Evolutionary conservation across 2,329 filamentous ascomycete genomes (phyloP).

Genomic region (Ophiostoma tasmaniense): DNA sequence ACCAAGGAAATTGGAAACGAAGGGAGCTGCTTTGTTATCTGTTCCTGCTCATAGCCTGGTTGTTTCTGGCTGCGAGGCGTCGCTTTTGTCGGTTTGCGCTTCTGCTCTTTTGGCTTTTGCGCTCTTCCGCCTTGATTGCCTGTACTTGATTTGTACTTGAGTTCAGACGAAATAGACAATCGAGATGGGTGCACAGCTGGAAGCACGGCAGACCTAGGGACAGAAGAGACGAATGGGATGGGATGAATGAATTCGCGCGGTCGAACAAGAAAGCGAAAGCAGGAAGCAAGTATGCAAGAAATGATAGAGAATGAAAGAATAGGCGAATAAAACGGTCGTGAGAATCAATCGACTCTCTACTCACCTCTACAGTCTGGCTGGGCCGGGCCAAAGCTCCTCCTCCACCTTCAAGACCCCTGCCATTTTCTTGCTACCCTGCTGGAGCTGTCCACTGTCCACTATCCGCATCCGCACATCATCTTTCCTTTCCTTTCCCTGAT

Average conservation of each 20-base stretch:
- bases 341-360: background rate
- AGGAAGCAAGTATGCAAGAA: background rate
- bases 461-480: background rate
- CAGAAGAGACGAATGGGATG: background rate
- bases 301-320: background rate
- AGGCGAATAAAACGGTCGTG: background rate
- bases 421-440: background rate
- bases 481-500: constrained; percentile 1
- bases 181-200: constrained; percentile 9
- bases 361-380: background rate
- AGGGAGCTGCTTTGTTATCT: background rate
- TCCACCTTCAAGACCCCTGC: background rate
- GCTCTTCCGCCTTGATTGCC: background rate
- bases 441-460: background rate
- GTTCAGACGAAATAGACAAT: background rate
- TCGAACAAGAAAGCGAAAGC: background rate
- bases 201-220: background rate
- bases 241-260: background rate
- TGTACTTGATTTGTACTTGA: background rate
- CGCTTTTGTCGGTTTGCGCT: background rate
- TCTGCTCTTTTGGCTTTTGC: background rate
- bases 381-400: constrained; percentile 1
- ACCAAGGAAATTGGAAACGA: background rate
- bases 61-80: background rate
- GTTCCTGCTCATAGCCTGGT: background rate